phyloP scores from a whole-genome alignment of 148 eudicot species.

The Camellia granthamiana region DNA sequence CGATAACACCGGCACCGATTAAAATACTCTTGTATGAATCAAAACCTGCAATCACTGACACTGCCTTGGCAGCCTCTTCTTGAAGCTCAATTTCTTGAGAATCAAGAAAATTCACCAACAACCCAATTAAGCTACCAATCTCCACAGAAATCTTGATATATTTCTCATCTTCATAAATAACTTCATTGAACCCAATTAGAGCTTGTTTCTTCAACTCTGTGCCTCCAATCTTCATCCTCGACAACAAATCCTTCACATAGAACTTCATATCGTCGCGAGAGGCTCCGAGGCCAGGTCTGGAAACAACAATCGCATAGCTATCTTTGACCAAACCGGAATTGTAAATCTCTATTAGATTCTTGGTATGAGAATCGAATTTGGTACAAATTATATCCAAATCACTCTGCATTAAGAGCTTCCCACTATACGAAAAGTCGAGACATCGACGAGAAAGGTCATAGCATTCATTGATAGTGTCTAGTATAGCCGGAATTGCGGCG shows the following conservation, averaged over 20 bases:
- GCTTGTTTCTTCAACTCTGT: constrained; percentile 57
- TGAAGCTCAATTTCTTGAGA: constrained; percentile 44
- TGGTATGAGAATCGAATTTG: constrained; percentile 39
- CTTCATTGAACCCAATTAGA: constrained; percentile 52
- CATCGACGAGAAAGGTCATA: constrained; percentile 44
- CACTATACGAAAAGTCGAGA: constrained; percentile 43
- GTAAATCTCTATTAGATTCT: constrained; percentile 37
- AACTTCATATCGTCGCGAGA: constrained; percentile 62
- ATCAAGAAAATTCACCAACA: constrained; percentile 52
- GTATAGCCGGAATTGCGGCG: constrained; percentile 29
- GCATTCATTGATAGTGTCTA: constrained; percentile 32
- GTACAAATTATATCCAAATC: constrained; percentile 54
- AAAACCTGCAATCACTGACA: constrained; percentile 44
- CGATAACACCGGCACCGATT: constrained; percentile 49
- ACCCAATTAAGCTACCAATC: constrained; percentile 31
- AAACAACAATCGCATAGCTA: constrained; percentile 57
- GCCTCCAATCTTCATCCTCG: constrained; percentile 67
- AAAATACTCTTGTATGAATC: constrained; percentile 34
- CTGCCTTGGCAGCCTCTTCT: constrained; percentile 47
- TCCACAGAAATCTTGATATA: constrained; percentile 60
- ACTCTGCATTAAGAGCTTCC: constrained; percentile 88
- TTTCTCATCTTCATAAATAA: constrained; percentile 55
- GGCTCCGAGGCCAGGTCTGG: constrained; percentile 45
- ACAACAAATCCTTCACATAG: constrained; percentile 58
- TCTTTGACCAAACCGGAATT: constrained; percentile 40